Evolutionary conservation across 495 filamentous ascomycete species (phyloP).

Genomic region (Talaromyces nanjingensis): DNA sequence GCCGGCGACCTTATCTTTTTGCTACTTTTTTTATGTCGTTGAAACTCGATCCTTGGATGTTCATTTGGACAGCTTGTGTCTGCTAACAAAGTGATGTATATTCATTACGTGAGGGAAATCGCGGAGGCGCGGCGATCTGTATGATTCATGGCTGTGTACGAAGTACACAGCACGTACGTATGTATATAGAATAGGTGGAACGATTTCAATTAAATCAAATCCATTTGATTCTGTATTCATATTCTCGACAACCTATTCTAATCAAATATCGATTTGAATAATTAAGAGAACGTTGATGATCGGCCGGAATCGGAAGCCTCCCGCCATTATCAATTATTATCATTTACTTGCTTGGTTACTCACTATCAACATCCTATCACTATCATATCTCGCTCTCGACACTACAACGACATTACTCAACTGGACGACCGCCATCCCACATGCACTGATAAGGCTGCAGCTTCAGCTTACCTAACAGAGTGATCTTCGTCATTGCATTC

Average conservation of each 20-base stretch:
- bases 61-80: background rate
- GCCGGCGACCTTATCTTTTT: background rate
- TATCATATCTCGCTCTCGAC: background rate
- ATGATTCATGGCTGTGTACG: background rate
- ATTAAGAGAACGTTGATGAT: background rate
- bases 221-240: background rate
- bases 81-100: background rate
- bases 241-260: background rate
- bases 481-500: background rate
- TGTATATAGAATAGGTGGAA: background rate
- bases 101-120: slow-evolving; percentile 6
- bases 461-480: background rate
- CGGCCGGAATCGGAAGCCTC: background rate
- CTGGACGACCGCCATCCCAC: slow-evolving; percentile 9
- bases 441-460: slow-evolving; percentile 17
- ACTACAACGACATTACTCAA: slow-evolving; percentile 2
- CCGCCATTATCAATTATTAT: background rate
- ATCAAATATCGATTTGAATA: too few relatives aligned
- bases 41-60: background rate
- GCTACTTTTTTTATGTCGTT: background rate
- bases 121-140: background rate
- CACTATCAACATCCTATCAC: background rate
- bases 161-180: background rate
- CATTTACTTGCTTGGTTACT: background rate
- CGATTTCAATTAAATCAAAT: background rate